phyloP scores from a whole-genome alignment of 345 rosid species.

The Sonneratia caseolaris region DNA sequence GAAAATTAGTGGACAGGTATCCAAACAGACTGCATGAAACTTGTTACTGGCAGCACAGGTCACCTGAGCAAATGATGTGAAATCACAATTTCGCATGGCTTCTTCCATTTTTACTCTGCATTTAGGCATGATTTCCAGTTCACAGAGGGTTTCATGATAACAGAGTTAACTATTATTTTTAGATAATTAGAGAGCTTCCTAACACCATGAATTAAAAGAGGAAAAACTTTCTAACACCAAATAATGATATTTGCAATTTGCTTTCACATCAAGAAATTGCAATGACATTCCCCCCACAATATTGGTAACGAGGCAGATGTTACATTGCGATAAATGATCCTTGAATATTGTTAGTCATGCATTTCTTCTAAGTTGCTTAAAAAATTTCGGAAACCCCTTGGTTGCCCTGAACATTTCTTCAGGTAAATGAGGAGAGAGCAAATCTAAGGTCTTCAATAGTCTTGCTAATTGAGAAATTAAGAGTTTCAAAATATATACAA shows the following conservation, averaged over 20 bases:
- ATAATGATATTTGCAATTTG: too few relatives aligned
- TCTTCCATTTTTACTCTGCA: conserved; percentile 72
- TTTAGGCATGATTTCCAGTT: conserved; percentile 70
- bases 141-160: too few relatives aligned
- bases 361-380: too few relatives aligned
- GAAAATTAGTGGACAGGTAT: conserved; percentile 87
- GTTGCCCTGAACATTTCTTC: too few relatives aligned
- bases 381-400: too few relatives aligned
- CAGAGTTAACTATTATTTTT: too few relatives aligned
- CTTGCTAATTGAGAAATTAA: background rate
- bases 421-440: background rate
- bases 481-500: too few relatives aligned
- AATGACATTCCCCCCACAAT: background rate
- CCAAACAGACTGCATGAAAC: conserved; percentile 94
- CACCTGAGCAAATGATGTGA: conserved; percentile 64
- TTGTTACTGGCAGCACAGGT: conserved; percentile 86
- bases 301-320: background rate
- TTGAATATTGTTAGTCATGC: too few relatives aligned
- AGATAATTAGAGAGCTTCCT: background rate
- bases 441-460: background rate
- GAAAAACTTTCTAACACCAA: too few relatives aligned
- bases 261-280: too few relatives aligned
- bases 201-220: too few relatives aligned
- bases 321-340: too few relatives aligned
- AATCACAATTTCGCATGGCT: conserved; percentile 60